phyloP scores from a whole-genome alignment of 192 early-diverging fungal species.

The Paraglomus brasilianum region DNA sequence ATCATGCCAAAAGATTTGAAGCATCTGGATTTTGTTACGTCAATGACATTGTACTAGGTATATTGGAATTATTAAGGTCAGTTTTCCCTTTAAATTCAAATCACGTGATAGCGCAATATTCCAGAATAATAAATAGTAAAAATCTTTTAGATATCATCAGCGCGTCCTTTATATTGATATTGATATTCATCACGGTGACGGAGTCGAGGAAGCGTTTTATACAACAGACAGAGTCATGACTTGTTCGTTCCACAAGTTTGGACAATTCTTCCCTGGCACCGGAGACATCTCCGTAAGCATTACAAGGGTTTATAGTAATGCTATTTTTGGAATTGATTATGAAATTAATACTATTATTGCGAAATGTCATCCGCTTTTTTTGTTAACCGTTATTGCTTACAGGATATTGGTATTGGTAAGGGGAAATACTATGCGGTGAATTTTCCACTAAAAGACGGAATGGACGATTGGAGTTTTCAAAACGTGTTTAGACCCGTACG shows the following conservation, averaged over 20 bases:
- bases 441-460: slow-evolving; percentile 91
- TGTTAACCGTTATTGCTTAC: slow-evolving; percentile 35
- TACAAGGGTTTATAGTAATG: background rate
- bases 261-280: slow-evolving; percentile 94
- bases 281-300: slow-evolving; percentile 62
- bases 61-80: slow-evolving; percentile 66
- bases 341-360: background rate
- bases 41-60: slow-evolving; percentile 89
- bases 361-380: background rate
- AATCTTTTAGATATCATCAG: slow-evolving; percentile 58
- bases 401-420: slow-evolving; percentile 83
- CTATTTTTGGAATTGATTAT: background rate
- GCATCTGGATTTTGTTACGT: slow-evolving; percentile 96
- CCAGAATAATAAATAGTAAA: too few species aligned
- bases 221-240: slow-evolving; percentile 94
- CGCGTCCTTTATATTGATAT: slow-evolving; percentile 95
- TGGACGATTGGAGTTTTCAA: slow-evolving; percentile 89
- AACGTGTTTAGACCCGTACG: slow-evolving; percentile 61
- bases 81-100: slow-evolving; percentile 8
- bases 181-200: slow-evolving; percentile 93
- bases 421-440: slow-evolving; percentile 96
- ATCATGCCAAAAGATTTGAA: slow-evolving; percentile 78
- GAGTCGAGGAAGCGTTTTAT: slow-evolving; percentile 94
- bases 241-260: slow-evolving; percentile 93
- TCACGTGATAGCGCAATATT: too few species aligned